phyloP scores from a whole-genome alignment of 495 filamentous ascomycete genomes.

The Penicillium mononematosum region DNA sequence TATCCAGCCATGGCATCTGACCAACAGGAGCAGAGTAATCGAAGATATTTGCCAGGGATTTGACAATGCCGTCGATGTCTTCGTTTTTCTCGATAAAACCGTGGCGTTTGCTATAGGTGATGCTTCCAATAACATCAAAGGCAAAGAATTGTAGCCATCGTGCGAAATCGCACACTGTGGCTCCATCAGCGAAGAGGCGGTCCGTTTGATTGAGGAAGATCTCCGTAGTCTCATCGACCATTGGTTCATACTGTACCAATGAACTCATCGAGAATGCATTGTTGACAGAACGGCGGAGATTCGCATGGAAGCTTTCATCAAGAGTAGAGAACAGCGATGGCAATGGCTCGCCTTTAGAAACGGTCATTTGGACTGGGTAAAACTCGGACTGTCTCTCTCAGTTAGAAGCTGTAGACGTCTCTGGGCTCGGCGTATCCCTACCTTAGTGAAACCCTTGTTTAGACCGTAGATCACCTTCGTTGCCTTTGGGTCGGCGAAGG shows the following conservation, averaged over 20 bases:
- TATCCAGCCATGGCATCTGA: constrained; percentile 13
- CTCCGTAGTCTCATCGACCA: constrained; percentile 44
- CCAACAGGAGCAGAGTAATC: constrained; percentile 43
- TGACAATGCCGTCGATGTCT: constrained; percentile 55
- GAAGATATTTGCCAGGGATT: constrained; percentile 43
- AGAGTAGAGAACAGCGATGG: constrained; percentile 76
- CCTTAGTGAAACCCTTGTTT: constrained; percentile 80
- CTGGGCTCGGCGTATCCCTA: constrained; percentile 26
- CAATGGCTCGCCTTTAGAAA: constrained; percentile 61
- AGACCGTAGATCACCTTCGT: constrained; percentile 76
- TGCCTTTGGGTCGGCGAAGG: constrained; percentile 64
- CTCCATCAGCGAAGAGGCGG: constrained; percentile 51
- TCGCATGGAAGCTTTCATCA: constrained; percentile 70
- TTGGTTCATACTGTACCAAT: constrained; percentile 70
- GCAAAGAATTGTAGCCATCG: constrained; percentile 78
- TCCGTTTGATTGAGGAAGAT: constrained; percentile 53
- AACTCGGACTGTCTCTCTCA: constrained; percentile 58
- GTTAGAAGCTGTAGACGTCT: constrained; percentile 3
- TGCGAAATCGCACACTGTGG: constrained; percentile 58
- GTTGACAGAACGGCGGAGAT: constrained; percentile 67
- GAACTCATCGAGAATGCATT: constrained; percentile 72
- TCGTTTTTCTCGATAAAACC: constrained; percentile 59
- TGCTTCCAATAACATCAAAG: constrained; percentile 69
- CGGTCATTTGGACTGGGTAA: constrained; percentile 66
- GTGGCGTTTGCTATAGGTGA: constrained; percentile 63